phyloP scores from a whole-genome alignment of 257 asterid genomes.

The Ilex aquifolium region DNA sequence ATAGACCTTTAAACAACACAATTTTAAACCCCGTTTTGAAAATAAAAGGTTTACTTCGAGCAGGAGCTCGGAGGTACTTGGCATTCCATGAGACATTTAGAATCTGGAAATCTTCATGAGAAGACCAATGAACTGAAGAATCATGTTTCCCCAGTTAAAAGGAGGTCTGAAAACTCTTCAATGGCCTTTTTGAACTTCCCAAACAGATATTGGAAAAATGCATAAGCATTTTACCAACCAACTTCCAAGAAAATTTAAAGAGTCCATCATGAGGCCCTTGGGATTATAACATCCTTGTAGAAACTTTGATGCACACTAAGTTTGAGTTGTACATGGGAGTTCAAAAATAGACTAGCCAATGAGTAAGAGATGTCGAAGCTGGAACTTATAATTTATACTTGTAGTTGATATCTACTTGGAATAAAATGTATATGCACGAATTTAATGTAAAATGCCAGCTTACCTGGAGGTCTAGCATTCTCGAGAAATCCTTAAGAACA shows the following conservation, averaged over 20 bases:
- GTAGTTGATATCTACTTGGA: background rate
- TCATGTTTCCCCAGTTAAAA: no score
- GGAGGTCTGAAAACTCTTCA: no score
- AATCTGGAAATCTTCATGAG: no score
- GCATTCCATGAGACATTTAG: no score
- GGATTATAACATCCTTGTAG: background rate
- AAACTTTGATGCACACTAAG: background rate
- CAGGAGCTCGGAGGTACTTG: no score
- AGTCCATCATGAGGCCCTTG: background rate
- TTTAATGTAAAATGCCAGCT: background rate
- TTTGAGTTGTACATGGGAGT: background rate
- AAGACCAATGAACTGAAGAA: no score
- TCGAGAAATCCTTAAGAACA: slow-evolving; percentile 92
- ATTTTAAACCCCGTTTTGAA: no score
- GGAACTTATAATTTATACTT: no score
- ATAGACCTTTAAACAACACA: no score
- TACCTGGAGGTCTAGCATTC: slow-evolving; percentile 90
- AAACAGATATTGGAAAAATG: background rate
- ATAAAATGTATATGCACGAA: background rate
- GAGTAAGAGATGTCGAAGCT: background rate
- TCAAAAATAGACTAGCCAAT: slow-evolving; percentile 7
- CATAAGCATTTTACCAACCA: background rate
- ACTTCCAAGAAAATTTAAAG: background rate
- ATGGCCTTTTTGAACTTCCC: no score
- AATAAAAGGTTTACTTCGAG: no score